A percentile compares a stretch with the other conserved stretches of the same genome.
Evolutionary conservation across 768 basidiomycete species (phyloP).

Genomic region (Floccularia luteovirens): DNA sequence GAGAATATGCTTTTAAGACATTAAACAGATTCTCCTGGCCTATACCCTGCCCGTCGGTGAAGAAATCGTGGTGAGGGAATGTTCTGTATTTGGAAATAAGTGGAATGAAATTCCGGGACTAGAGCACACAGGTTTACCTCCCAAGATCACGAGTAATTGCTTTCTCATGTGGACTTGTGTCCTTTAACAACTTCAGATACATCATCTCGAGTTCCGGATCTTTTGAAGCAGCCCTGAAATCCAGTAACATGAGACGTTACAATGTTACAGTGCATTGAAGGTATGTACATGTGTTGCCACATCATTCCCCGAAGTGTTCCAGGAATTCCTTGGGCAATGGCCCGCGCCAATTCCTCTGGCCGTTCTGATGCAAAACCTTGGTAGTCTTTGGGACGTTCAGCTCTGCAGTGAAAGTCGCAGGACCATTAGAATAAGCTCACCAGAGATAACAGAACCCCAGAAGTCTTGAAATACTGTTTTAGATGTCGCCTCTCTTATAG

Average conservation of each 20-base stretch:
- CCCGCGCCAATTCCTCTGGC: slow-evolving; percentile 74
- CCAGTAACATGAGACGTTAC: background rate
- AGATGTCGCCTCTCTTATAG: slow-evolving; percentile 1
- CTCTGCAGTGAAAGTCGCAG: slow-evolving; percentile 4
- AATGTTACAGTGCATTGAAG: background rate
- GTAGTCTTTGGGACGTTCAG: slow-evolving; percentile 51
- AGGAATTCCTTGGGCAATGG: slow-evolving; percentile 92
- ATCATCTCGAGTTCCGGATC: slow-evolving; percentile 76
- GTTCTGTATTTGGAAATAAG: slow-evolving; percentile 43
- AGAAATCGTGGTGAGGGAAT: slow-evolving; percentile 95
- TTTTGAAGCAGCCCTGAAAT: slow-evolving; percentile 83
- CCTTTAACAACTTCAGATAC: slow-evolving; percentile 78
- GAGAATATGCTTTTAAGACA: slow-evolving; percentile 93
- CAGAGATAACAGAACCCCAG: slow-evolving; percentile 92
- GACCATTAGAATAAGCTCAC: slow-evolving; percentile 23
- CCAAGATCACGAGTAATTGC: slow-evolving; percentile 90
- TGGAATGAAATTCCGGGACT: slow-evolving; percentile 6
- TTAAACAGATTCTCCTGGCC: slow-evolving; percentile 98
- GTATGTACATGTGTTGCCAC: slow-evolving; percentile 85
- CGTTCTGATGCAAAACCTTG: slow-evolving; percentile 76
- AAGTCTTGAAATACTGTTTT: slow-evolving; percentile 52
- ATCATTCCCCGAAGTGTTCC: slow-evolving; percentile 85
- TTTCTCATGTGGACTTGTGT: slow-evolving; percentile 85
- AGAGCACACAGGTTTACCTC: slow-evolving; percentile 33
- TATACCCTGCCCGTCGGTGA: slow-evolving; percentile 88